Evolutionary conservation across 768 basidiomycete species (phyloP).

Genomic region (Phanerochaete carnosa): DNA sequence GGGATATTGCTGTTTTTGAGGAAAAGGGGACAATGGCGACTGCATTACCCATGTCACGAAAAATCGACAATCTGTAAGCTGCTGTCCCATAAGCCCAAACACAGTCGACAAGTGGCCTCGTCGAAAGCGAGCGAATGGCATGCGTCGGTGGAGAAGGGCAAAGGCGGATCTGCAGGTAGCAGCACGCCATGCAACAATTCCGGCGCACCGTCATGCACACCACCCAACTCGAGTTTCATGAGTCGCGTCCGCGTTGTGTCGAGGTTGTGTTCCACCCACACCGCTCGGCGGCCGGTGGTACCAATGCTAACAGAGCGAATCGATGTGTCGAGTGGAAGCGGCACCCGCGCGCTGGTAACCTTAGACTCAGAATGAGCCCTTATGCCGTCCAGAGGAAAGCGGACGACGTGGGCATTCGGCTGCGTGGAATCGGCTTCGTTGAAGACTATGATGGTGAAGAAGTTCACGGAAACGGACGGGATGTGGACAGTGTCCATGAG

Average conservation of each 20-base stretch:
- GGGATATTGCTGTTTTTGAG: no score
- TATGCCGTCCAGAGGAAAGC: neutral
- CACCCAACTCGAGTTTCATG: slow-evolving; percentile 47
- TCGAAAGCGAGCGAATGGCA: slow-evolving; percentile 51
- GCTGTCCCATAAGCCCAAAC: slow-evolving; percentile 48
- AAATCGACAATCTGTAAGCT: slow-evolving; percentile 47
- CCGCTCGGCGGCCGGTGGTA: slow-evolving; percentile 41
- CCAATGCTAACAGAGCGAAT: slow-evolving; percentile 27
- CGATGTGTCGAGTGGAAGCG: slow-evolving; percentile 19
- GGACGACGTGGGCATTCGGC: neutral
- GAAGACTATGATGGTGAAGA: slow-evolving; percentile 16
- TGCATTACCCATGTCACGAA: slow-evolving; percentile 14
- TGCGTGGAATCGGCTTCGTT: slow-evolving; percentile 2
- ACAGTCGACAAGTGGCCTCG: slow-evolving; percentile 51
- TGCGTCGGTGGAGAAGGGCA: slow-evolving; percentile 48
- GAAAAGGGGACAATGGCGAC: neutral
- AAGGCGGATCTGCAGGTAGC: slow-evolving; percentile 42
- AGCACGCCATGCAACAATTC: slow-evolving; percentile 29
- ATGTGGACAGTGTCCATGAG: slow-evolving; percentile 20
- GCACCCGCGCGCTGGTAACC: slow-evolving; percentile 3
- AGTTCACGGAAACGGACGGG: slow-evolving; percentile 15
- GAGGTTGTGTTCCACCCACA: slow-evolving; percentile 53
- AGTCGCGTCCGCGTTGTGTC: slow-evolving; percentile 45
- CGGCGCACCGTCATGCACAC: slow-evolving; percentile 16
- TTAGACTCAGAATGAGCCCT: neutral